These are phyloP conservation scores for Aspergillus versicolor DNA, from an alignment of 2,329 filamentous ascomycete species.

Conservation along the genomic window DNA sequence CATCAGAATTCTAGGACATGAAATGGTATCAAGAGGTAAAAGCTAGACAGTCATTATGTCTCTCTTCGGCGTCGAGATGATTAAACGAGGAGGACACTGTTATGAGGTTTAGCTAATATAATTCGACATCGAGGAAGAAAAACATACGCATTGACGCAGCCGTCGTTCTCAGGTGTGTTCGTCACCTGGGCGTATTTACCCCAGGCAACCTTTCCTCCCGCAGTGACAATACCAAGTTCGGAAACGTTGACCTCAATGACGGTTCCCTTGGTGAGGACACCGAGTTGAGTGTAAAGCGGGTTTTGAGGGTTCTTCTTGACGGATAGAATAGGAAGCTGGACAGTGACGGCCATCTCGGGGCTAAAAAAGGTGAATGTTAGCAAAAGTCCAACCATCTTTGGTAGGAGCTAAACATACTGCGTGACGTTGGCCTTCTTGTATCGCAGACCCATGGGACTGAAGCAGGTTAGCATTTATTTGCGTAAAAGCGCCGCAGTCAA, in stretches of 20 bases:
- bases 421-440: slow-evolving; percentile 77
- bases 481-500: background rate
- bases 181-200: slow-evolving; percentile 75
- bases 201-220: slow-evolving; percentile 91
- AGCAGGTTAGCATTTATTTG: background rate
- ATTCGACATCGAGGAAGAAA: background rate
- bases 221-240: slow-evolving; percentile 86
- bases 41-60: background rate
- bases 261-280: slow-evolving; percentile 82
- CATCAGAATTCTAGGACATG: slow-evolving; percentile 11
- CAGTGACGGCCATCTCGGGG: slow-evolving; percentile 79
- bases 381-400: background rate
- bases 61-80: background rate
- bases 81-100: slow-evolving; percentile 21
- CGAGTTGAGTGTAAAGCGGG: slow-evolving; percentile 87
- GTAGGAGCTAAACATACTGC: slow-evolving; percentile 30
- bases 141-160: slow-evolving; percentile 58
- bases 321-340: slow-evolving; percentile 76
- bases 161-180: slow-evolving; percentile 57
- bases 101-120: background rate
- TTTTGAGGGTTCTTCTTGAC: slow-evolving; percentile 87
- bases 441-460: slow-evolving; percentile 67
- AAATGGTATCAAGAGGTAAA: slow-evolving; percentile 17
- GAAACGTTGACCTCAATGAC: slow-evolving; percentile 90
- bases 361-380: slow-evolving; percentile 17